These are phyloP conservation scores for Grammothele lineata DNA, from an alignment of 768 basidiomycete species.

Conservation along the genomic window DNA sequence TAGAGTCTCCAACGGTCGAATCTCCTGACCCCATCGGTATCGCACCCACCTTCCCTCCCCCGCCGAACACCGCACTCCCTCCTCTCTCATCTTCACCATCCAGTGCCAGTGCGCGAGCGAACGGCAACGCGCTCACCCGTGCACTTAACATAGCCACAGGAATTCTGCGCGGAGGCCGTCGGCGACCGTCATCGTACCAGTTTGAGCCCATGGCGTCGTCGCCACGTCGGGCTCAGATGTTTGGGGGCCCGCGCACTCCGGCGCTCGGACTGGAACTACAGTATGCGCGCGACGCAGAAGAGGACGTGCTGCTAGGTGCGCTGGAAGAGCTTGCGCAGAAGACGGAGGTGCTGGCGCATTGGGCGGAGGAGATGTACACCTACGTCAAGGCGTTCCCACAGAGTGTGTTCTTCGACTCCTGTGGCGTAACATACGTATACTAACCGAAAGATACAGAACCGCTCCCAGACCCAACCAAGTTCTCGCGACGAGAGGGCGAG, in stretches of 20 bases:
- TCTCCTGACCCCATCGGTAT: conserved; percentile 19
- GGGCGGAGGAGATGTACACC: conserved; percentile 94
- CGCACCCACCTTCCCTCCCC: conserved; percentile 67
- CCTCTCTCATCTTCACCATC: conserved; percentile 66
- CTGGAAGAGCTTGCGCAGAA: conserved; percentile 95
- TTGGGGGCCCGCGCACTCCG: conserved; percentile 27
- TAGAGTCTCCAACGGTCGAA: conserved; percentile 22
- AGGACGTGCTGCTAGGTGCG: conserved; percentile 74
- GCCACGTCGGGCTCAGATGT: conserved; percentile 52
- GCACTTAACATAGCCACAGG: conserved; percentile 79
- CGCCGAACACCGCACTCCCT: conserved; percentile 44
- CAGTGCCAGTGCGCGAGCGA: conserved; percentile 50
- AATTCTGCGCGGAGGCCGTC: conserved; percentile 65
- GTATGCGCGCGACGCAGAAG: conserved; percentile 58
- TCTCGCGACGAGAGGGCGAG: conserved; percentile 66
- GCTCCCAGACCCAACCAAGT: conserved; percentile 75
- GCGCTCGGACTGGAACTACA: conserved; percentile 30
- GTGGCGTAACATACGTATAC: no score
- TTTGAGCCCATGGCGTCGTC: conserved; percentile 41
- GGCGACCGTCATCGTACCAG: conserved; percentile 33
- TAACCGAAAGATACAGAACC: conserved; percentile 55
- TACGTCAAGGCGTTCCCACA: conserved; percentile 81
- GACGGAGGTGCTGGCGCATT: conserved; percentile 87
- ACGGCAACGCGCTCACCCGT: conserved; percentile 74
- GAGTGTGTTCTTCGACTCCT: conserved; percentile 55